Evolutionary conservation across 2,329 filamentous ascomycete species (phyloP).

Genomic region (Thielaviopsis cerberus): DNA sequence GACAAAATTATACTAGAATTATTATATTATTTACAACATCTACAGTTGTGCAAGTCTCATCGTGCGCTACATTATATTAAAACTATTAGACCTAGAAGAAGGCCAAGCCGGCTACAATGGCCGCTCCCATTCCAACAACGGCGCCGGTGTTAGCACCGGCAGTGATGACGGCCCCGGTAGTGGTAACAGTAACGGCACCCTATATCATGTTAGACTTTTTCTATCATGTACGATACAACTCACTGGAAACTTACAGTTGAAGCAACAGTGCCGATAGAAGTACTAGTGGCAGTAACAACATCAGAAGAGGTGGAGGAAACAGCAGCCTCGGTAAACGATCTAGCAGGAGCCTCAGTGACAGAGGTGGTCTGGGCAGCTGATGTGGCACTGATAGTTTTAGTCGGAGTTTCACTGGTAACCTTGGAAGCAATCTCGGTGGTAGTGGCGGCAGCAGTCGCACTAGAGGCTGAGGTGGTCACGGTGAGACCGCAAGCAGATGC

Average conservation of each 20-base stretch:
- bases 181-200: neutral
- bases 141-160: slow-evolving; percentile 3
- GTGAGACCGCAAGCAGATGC: slow-evolving; percentile 20
- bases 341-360: neutral
- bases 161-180: slow-evolving; percentile 4
- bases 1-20: neutral
- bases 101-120: slow-evolving; percentile 4
- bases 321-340: neutral
- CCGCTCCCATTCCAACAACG: slow-evolving; percentile 4
- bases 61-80: neutral
- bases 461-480: neutral
- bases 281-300: neutral
- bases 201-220: neutral
- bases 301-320: neutral
- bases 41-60: too few species aligned
- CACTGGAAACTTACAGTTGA: slow-evolving; percentile 8
- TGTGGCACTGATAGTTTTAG: neutral
- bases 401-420: neutral
- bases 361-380: neutral
- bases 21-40: neutral
- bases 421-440: neutral
- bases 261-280: neutral
- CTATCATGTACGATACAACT: neutral
- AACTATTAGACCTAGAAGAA: neutral
- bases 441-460: neutral